Conservation (phyloP, 768 basidiomycete genomes). For the Nevesoporus exiguus region DNA sequence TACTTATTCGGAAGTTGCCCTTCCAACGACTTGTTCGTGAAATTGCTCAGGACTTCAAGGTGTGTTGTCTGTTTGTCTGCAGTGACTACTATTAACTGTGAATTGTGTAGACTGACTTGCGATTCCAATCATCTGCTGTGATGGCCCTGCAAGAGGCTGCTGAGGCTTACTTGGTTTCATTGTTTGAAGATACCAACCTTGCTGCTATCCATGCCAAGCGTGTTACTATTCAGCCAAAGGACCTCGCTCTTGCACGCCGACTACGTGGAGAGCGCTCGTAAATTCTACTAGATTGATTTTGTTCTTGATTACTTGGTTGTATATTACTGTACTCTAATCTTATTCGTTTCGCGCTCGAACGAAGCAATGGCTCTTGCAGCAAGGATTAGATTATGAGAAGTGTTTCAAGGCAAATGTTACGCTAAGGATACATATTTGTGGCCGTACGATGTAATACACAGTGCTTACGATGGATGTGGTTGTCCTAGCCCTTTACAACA, state of each 20-base stretch:
- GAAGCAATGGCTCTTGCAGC: too few species aligned
- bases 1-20: neutral
- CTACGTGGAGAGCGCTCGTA: neutral
- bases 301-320: too few species aligned
- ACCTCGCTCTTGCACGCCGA: neutral
- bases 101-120: neutral
- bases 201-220: constrained; percentile 86
- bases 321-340: too few species aligned
- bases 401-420: too few species aligned
- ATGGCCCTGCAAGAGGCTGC: constrained; percentile 58
- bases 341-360: too few species aligned
- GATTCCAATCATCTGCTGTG: neutral
- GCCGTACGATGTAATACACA: too few species aligned
- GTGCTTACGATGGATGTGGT: neutral
- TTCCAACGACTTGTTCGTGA: neutral
- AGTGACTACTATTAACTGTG: neutral
- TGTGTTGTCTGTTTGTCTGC: neutral
- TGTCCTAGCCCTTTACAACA: constrained; percentile 10
- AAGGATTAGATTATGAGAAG: too few species aligned
- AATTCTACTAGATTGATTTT: too few species aligned
- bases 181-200: constrained; percentile 80
- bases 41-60: neutral
- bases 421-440: too few species aligned
- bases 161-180: constrained; percentile 74
- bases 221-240: constrained; percentile 82